A percentile compares a stretch with the other conserved stretches of the same genome.
Evolutionary conservation across 495 filamentous ascomycete genomes (phyloP).

Genomic region (Aspergillus funiculosus): DNA sequence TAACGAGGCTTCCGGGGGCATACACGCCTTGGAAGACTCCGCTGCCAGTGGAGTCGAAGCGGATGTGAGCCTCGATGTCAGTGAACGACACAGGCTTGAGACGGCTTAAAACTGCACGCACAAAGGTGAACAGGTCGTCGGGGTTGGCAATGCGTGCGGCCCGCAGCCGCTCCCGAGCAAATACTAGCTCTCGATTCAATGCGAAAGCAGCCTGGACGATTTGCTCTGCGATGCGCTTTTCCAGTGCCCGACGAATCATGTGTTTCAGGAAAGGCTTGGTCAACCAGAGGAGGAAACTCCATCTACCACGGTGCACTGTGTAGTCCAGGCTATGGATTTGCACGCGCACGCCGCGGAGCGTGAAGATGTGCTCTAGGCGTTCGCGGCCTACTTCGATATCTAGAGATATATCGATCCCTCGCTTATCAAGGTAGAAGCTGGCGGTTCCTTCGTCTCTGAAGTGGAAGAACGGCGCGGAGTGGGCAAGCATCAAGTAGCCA

Average conservation of each 20-base stretch:
- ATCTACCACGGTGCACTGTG: conserved; percentile 64
- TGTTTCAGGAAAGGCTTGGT: conserved; percentile 80
- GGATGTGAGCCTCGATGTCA: conserved; percentile 66
- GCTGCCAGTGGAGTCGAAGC: conserved; percentile 53
- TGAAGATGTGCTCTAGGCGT: conserved; percentile 71
- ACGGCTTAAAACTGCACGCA: conserved; percentile 72
- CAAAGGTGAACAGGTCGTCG: conserved; percentile 69
- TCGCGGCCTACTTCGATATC: conserved; percentile 75
- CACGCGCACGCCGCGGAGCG: conserved; percentile 67
- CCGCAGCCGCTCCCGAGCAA: conserved; percentile 76
- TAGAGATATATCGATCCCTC: conserved; percentile 79
- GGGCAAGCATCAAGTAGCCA: conserved; percentile 70
- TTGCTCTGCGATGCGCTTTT: conserved; percentile 66
- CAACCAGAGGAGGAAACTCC: conserved; percentile 72
- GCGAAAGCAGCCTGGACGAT: conserved; percentile 64
- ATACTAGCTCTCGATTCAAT: conserved; percentile 79
- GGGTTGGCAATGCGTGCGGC: conserved; percentile 80
- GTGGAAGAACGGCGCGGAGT: conserved; percentile 59
- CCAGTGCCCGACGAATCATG: conserved; percentile 69
- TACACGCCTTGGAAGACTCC: conserved; percentile 80
- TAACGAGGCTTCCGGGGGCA: conserved; percentile 80
- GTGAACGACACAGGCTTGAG: conserved; percentile 63
- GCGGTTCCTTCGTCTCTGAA: conserved; percentile 78
- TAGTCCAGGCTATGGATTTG: conserved; percentile 83
- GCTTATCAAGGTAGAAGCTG: conserved; percentile 74